Evolutionary conservation across 371 early-diverging fungal species (phyloP).

Genomic region (Cokeromyces recurvatus): DNA sequence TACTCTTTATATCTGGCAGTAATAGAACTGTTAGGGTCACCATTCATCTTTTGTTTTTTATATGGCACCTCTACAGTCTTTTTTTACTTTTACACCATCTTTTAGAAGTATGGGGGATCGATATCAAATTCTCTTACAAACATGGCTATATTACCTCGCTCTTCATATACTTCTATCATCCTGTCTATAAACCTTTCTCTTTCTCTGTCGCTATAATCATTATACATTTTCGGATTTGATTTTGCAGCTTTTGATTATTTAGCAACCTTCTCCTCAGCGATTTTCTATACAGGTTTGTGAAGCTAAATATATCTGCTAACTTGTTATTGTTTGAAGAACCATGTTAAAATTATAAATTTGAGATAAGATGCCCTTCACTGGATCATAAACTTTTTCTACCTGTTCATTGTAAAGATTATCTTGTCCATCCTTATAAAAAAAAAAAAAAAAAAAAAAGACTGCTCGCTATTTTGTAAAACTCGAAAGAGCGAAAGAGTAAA

Average conservation of each 20-base stretch:
- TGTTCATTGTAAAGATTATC: conserved; percentile 7
- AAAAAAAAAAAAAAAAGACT: too few relatives aligned
- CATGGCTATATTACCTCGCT: neutral
- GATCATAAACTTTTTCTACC: conserved; percentile 8
- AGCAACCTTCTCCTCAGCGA: conserved; percentile 6
- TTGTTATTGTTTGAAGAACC: conserved; percentile 4
- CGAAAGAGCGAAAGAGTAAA: conserved; percentile 6
- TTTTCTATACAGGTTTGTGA: conserved; percentile 4
- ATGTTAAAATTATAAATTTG: conserved; percentile 1
- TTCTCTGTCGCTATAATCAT: conserved; percentile 7
- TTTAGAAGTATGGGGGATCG: too few relatives aligned
- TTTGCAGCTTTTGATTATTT: conserved; percentile 5
- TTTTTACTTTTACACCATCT: too few relatives aligned
- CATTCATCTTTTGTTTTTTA: too few relatives aligned
- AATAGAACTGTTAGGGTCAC: too few relatives aligned
- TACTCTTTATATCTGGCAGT: too few relatives aligned
- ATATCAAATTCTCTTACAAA: too few relatives aligned
- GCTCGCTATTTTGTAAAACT: conserved; percentile 4
- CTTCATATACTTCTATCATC: too few relatives aligned
- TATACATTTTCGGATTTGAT: conserved; percentile 5
- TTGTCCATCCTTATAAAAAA: conserved; percentile 7
- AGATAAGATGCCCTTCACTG: conserved; percentile 3
- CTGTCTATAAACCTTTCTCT: conserved; percentile 1
- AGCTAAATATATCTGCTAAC: conserved; percentile 6
- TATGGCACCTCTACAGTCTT: too few relatives aligned